Evolutionary conservation across 2,329 filamentous ascomycete genomes (phyloP).

Genomic region (Beauveria sp.): DNA sequence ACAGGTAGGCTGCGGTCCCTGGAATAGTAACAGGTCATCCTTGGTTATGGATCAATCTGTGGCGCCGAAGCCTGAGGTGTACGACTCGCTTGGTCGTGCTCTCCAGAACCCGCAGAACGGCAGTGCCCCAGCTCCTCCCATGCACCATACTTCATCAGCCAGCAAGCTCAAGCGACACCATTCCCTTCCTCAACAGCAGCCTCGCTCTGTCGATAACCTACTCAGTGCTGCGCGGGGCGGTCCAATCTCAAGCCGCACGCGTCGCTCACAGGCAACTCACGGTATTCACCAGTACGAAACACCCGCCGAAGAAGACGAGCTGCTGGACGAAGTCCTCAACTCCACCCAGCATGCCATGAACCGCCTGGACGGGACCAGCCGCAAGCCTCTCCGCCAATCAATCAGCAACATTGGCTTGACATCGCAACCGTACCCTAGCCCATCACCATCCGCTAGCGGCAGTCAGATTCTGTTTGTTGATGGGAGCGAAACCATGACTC

Average conservation of each 20-base stretch:
- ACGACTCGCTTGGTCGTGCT: constrained; percentile 54
- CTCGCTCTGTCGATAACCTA: constrained; percentile 57
- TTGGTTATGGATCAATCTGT: constrained; percentile 62
- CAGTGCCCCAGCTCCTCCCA: constrained; percentile 41
- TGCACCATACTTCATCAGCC: constrained; percentile 40
- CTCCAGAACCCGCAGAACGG: constrained; percentile 41
- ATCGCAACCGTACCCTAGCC: constrained; percentile 55
- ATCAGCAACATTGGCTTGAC: constrained; percentile 54
- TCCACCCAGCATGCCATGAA: constrained; percentile 70
- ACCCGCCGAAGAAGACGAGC: constrained; percentile 91
- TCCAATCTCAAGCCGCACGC: constrained; percentile 71
- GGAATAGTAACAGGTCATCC: constrained; percentile 78
- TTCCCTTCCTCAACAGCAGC: constrained; percentile 55
- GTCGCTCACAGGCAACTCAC: constrained; percentile 65
- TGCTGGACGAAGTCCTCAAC: constrained; percentile 80
- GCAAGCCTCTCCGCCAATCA: constrained; percentile 49
- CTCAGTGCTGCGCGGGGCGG: constrained; percentile 47
- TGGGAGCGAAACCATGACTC: constrained; percentile 51
- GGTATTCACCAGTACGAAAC: constrained; percentile 84
- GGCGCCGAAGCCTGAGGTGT: constrained; percentile 45
- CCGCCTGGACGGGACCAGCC: constrained; percentile 48
- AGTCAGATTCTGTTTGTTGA: constrained; percentile 70
- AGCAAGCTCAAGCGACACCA: constrained; percentile 56
- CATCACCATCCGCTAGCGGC: constrained; percentile 73
- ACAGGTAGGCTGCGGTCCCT: constrained; percentile 85